These are phyloP conservation scores for Globisporangium ultimum DNA, from an alignment of 352 stramenopile species.

Conservation along the genomic window DNA sequence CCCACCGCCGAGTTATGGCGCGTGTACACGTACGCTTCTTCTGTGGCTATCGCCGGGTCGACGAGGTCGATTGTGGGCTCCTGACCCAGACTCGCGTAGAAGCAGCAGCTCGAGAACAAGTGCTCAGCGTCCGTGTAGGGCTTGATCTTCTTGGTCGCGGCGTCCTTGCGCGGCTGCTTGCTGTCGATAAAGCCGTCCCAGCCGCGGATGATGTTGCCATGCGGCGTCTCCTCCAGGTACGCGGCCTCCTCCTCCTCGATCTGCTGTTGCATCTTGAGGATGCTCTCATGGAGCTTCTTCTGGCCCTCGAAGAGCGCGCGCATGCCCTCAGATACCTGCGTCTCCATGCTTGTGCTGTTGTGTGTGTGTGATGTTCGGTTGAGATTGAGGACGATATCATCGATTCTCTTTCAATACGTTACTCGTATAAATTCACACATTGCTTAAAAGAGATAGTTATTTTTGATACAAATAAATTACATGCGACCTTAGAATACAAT, in stretches of 20 bases:
- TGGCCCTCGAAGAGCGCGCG: constrained; percentile 65
- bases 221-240: constrained; percentile 81
- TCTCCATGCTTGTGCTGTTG: constrained; percentile 1
- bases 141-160: constrained; percentile 72
- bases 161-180: constrained; percentile 75
- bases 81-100: constrained; percentile 46
- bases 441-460: not conserved
- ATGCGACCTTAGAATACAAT: constrained; percentile 1
- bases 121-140: constrained; percentile 77
- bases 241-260: constrained; percentile 75
- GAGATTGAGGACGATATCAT: not conserved
- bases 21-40: constrained; percentile 6
- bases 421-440: not conserved
- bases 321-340: constrained; percentile 63
- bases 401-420: too few relatives aligned
- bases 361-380: not conserved
- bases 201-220: constrained; percentile 86
- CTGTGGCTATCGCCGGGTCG: constrained; percentile 22
- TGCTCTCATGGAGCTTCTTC: constrained; percentile 63
- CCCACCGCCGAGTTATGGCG: too few relatives aligned
- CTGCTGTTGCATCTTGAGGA: constrained; percentile 66
- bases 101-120: constrained; percentile 76
- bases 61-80: constrained; percentile 57
- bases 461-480: not conserved
- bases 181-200: constrained; percentile 87